phyloP scores from a whole-genome alignment of 495 filamentous ascomycete genomes.

The Evernia prunastri region DNA sequence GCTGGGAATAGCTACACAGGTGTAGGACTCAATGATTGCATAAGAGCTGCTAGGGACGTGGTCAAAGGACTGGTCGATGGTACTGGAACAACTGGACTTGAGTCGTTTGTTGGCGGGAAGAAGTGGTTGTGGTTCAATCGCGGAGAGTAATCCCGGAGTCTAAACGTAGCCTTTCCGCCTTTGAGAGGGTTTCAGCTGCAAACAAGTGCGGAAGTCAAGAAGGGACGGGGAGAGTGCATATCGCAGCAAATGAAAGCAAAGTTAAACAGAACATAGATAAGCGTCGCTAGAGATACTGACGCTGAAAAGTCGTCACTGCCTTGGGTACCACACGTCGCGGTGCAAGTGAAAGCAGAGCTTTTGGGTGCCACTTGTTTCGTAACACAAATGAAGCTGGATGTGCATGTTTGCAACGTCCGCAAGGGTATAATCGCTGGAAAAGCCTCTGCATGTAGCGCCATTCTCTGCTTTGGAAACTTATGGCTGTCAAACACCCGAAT shows the following conservation, averaged over 20 bases:
- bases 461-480: background rate
- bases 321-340: background rate
- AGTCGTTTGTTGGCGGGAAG: conserved; percentile 24
- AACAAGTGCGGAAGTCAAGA: background rate
- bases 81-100: conserved; percentile 31
- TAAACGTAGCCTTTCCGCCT: background rate
- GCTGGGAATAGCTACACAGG: conserved; percentile 71
- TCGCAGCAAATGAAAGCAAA: background rate
- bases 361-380: background rate
- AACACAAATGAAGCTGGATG: background rate
- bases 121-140: conserved; percentile 16
- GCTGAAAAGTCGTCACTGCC: background rate
- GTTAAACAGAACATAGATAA: background rate
- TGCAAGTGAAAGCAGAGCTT: background rate
- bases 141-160: too few relatives aligned
- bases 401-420: background rate
- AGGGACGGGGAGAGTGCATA: background rate
- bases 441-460: background rate
- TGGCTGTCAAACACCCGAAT: background rate
- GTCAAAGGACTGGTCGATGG: conserved; percentile 33
- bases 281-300: background rate
- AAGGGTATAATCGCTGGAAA: conserved; percentile 10
- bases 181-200: background rate
- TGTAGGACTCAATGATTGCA: conserved; percentile 60
- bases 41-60: conserved; percentile 43